These are phyloP conservation scores for Biscogniauxia sp. DNA, from an alignment of 2,329 filamentous ascomycete genomes.

Conservation along the genomic window DNA sequence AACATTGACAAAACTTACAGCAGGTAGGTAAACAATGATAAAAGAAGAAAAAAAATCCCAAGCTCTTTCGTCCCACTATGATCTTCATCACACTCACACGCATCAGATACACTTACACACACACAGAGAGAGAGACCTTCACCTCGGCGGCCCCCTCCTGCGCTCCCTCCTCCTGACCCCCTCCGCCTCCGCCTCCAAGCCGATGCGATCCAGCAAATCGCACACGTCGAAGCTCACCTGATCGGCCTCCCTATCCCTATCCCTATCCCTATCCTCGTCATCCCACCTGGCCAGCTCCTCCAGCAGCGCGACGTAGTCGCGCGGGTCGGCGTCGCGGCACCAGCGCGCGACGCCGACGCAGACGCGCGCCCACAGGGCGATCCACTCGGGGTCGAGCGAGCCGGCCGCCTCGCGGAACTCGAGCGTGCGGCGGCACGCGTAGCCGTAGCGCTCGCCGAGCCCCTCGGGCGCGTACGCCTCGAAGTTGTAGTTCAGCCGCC, in stretches of 20 bases:
- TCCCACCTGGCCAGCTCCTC: slow-evolving; percentile 12
- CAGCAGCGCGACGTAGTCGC: slow-evolving; percentile 18
- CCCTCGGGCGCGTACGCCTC: slow-evolving; percentile 6
- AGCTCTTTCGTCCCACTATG: too few species aligned
- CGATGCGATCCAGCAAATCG: slow-evolving; percentile 36
- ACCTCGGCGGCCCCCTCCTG: slow-evolving; percentile 16
- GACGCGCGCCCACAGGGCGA: slow-evolving; percentile 34
- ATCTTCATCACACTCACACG: too few species aligned
- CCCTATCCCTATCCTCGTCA: background rate
- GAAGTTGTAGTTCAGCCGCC: slow-evolving; percentile 27
- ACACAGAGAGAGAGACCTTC: background rate
- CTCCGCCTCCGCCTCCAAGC: slow-evolving; percentile 31
- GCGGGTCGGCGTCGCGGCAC: slow-evolving; percentile 9
- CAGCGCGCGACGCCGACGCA: slow-evolving; percentile 30
- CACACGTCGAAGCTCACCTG: slow-evolving; percentile 34
- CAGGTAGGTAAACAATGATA: too few species aligned
- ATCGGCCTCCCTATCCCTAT: slow-evolving; percentile 10
- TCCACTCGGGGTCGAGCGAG: slow-evolving; percentile 34
- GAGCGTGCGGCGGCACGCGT: slow-evolving; percentile 18
- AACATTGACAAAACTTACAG: too few species aligned
- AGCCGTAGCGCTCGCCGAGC: background rate
- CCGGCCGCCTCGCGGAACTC: slow-evolving; percentile 39
- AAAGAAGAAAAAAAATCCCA: too few species aligned
- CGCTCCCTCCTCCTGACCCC: slow-evolving; percentile 22
- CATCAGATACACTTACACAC: too few species aligned